Evolutionary conservation across 805 yeast species (phyloP).

Genomic region (Schizosaccharomyces japonicus): DNA sequence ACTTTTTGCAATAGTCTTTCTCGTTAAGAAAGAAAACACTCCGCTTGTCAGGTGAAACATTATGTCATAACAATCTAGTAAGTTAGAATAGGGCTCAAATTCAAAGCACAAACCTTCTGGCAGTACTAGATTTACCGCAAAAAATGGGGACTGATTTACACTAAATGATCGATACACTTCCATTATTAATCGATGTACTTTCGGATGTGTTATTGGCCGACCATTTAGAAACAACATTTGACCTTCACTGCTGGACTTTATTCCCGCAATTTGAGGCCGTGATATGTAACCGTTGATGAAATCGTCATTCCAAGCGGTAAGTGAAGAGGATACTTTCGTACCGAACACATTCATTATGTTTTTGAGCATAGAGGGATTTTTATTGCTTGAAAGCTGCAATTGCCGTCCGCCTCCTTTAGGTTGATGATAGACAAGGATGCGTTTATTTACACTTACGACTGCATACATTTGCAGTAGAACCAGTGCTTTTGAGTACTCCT

Average conservation of each 20-base stretch:
- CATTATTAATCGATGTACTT: slow-evolving; percentile 34
- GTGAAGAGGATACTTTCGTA: slow-evolving; percentile 32
- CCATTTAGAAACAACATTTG: slow-evolving; percentile 53
- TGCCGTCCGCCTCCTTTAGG: not conserved
- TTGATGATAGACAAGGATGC: slow-evolving; percentile 34
- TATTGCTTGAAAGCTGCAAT: not conserved
- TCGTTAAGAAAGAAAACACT: slow-evolving; percentile 49
- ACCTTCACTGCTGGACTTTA: slow-evolving; percentile 46
- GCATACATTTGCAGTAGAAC: slow-evolving; percentile 42
- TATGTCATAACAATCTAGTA: slow-evolving; percentile 31
- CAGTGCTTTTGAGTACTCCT: slow-evolving; percentile 52
- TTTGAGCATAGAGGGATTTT: slow-evolving; percentile 20
- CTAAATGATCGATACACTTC: slow-evolving; percentile 56
- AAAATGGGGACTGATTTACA: slow-evolving; percentile 46
- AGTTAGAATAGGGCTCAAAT: not conserved
- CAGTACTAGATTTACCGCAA: slow-evolving; percentile 35
- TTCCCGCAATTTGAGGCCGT: slow-evolving; percentile 54
- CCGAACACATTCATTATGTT: slow-evolving; percentile 55
- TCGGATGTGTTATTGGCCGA: slow-evolving; percentile 44
- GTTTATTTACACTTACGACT: slow-evolving; percentile 31
- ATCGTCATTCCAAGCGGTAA: slow-evolving; percentile 16
- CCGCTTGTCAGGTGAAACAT: slow-evolving; percentile 80
- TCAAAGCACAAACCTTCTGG: slow-evolving; percentile 5
- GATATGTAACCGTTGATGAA: slow-evolving; percentile 42
- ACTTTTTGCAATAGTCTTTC: slow-evolving; percentile 26